Base-by-base conservation (phyloP, 192 early-diverging fungal species). In the Paraglomus brasilianum region DNA sequence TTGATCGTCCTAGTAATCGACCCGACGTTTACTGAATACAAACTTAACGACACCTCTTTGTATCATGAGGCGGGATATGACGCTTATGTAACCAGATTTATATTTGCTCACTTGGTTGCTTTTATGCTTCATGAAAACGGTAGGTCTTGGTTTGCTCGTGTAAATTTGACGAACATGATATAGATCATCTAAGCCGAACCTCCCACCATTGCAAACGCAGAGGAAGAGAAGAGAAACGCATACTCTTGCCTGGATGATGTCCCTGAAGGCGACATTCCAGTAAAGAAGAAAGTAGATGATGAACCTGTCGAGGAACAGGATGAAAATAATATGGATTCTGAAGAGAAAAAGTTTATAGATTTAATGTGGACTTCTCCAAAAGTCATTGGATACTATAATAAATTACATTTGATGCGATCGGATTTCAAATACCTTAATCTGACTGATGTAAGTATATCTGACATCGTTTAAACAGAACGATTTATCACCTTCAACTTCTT, bases 21-120 rank as follows among this genome's bases (percentile, higher is more conserved):
- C 15, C 51, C 79, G 22, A 72, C 57, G 5, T 90, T 86, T 62
- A 75, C 71, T 21, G 71, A 79, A 52, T 83, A 87, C 21, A 53
- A 7, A 22, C 67, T 74, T 15, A 60, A 57, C 19, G 72, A 74
- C 36, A 66, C 74, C 13, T 70, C 75, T 1, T 82, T 76, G 46
- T 85, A 85, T 73, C 95, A 98, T 71, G 95, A 98, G 71, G 95
- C 95, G 11, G 95, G 91, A 4, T 98, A 87, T 71, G 95, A 98
- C 76, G 93, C 93, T 0, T 95, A 91, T 74, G 85, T 89, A 58
- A 98, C 95, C 5, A 94, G 95, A 8, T 81, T 86, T 17, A 79
- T 87, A 0, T 96, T 92, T 72, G 75, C 93, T 22, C 82, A 86
- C 2, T 83, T 95, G 73, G 71, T 82, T 14, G 71, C 75, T 21